These are phyloP conservation scores for Zoysia pacifica DNA, from an alignment of 176 grass and related monocot genomes.

Conservation along the genomic window DNA sequence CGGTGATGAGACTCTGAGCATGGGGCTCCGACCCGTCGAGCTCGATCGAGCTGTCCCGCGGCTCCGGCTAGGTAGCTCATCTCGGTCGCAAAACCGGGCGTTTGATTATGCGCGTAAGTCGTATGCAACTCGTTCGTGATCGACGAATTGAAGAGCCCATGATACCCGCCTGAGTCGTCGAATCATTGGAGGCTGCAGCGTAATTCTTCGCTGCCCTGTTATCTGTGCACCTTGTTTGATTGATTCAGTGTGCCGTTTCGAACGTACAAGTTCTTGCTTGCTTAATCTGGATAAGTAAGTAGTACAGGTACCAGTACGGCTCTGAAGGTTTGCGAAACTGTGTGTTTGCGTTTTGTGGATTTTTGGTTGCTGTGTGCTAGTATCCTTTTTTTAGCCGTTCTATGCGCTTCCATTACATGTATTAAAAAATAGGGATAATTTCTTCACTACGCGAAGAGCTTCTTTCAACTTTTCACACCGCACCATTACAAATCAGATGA, in stretches of 20 bases:
- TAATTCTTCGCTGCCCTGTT: too few species aligned
- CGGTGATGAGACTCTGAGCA: background rate
- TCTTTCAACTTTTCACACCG: background rate
- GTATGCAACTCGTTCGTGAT: background rate
- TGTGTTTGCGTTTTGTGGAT: background rate
- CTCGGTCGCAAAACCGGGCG: background rate
- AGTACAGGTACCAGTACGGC: background rate
- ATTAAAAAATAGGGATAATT: background rate
- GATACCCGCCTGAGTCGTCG: background rate
- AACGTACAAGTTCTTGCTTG: background rate
- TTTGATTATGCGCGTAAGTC: conserved; percentile 28
- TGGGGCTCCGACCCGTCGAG: conserved; percentile 16
- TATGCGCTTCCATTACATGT: background rate
- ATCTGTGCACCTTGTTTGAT: background rate
- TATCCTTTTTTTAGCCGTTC: background rate
- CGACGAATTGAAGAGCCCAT: conserved; percentile 21
- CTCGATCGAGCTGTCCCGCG: background rate
- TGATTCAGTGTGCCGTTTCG: background rate
- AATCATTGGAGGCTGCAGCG: background rate
- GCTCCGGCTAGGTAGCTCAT: conserved; percentile 3
- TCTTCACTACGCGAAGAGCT: background rate
- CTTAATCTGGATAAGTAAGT: background rate
- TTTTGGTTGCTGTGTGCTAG: background rate
- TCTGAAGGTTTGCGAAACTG: background rate
- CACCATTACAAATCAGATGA: background rate